Percentiles rank a stretch among this genome's conserved stretches.
Evolutionary conservation across 495 filamentous ascomycete genomes (phyloP).

Genomic region (Collariella sp.): DNA sequence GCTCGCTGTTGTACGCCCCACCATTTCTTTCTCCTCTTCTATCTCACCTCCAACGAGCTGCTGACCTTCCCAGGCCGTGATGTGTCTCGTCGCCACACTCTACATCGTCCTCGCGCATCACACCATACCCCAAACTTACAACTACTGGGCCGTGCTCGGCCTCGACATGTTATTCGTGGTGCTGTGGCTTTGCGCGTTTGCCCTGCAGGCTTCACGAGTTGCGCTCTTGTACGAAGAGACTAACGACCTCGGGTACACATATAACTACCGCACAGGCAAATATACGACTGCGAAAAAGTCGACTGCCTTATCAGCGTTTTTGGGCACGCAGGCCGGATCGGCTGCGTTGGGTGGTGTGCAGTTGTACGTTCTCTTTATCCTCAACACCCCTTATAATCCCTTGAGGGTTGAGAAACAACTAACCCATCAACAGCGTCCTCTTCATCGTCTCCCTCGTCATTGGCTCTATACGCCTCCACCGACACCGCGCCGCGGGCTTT

Average conservation of each 20-base stretch:
- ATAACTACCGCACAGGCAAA: neutral
- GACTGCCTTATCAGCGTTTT: constrained; percentile 15
- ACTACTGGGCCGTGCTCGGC: constrained; percentile 43
- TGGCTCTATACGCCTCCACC: constrained; percentile 33
- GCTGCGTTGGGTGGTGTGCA: constrained; percentile 32
- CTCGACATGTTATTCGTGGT: constrained; percentile 38
- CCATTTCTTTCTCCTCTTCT: neutral
- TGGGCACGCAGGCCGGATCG: constrained; percentile 6
- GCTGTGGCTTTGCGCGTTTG: constrained; percentile 41
- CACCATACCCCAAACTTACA: constrained; percentile 28
- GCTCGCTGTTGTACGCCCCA: constrained; percentile 34
- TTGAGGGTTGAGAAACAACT: no score
- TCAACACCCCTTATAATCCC: neutral
- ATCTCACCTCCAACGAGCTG: neutral
- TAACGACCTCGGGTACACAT: constrained; percentile 11
- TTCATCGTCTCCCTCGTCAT: constrained; percentile 33
- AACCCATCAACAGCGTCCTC: constrained; percentile 24
- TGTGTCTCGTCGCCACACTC: constrained; percentile 32
- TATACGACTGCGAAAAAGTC: constrained; percentile 15
- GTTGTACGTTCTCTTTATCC: constrained; percentile 28
- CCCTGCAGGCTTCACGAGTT: constrained; percentile 32
- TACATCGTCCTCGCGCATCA: constrained; percentile 34
- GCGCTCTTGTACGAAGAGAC: constrained; percentile 19
- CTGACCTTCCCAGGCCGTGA: constrained; percentile 26
- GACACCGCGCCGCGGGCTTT: constrained; percentile 38